Base-by-base conservation (phyloP, 805 yeast genomes). In the Candida maris region DNA sequence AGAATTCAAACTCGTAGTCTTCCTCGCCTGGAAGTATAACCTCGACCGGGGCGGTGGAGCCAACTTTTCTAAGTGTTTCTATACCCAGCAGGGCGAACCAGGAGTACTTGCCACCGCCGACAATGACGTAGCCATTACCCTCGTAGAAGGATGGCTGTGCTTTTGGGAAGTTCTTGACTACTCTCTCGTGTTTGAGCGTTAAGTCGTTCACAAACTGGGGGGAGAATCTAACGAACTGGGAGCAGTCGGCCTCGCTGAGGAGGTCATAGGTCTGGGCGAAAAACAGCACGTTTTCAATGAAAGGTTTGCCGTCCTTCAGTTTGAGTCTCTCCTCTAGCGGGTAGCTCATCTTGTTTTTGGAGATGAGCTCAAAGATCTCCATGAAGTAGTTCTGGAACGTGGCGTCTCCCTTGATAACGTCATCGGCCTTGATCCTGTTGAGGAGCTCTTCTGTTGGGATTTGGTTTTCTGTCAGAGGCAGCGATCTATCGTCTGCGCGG, bases 91-190 rank as follows among this genome's bases (percentile, higher is more conserved):
- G 61, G 4, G 86, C 76, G 49, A 81, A 68, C 72, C 91, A 81
- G 43, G 84, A 77, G 59, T 77, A 83, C 48, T 73, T 74, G 3
- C 89, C 93, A 28, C 95, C 95, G 23, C 91, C 94, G 19, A 85
- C 88, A 50, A 75, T 75, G 1, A 82, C 81, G 69, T 78, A 19
- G 75, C 91, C 67, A 34, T 51, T 46, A 21, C 65, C 66, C 5
- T 41, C 37, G 39, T 59, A 61, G 30, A 59, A 57, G 12, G 43
- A 33, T 3, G 65, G 63, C 8, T 35, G 38, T 10, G 44, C 34
- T 17, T 46, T 36, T 8, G 65, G 65, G 24, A 62, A 45, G 19
- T 52, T 52, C 10, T 32, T 41, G 27, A 59, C 56, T 6, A 61
- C 59, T 12, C 46, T 42, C 18, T 56, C 56, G 41, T 60, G 65